phyloP scores from a whole-genome alignment of 2,329 filamentous ascomycete genomes.

The Diaporthe eres region DNA sequence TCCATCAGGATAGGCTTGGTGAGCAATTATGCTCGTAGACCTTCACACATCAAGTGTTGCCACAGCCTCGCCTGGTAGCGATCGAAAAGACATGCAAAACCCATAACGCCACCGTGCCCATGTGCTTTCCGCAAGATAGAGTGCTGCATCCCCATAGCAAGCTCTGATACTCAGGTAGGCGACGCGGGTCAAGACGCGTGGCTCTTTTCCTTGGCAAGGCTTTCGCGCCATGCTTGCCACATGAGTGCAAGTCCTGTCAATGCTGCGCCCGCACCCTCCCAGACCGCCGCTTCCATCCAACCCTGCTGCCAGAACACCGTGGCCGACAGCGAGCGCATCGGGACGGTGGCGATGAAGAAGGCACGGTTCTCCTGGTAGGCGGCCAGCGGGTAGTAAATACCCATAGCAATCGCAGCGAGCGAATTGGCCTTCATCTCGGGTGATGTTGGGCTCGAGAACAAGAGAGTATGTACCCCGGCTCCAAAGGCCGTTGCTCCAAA shows the following conservation, averaged over 20 bases:
- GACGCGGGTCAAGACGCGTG: conserved; percentile 2
- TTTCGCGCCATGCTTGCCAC: conserved; percentile 20
- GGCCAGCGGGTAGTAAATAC: conserved; percentile 51
- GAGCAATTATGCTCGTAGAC: neutral
- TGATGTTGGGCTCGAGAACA: neutral
- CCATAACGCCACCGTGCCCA: conserved; percentile 13
- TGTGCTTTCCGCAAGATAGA: neutral
- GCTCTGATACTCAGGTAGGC: neutral
- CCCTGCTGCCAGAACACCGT: conserved; percentile 48
- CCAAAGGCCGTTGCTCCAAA: conserved; percentile 26
- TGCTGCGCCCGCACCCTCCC: conserved; percentile 49
- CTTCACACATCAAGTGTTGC: neutral
- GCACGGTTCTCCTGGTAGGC: conserved; percentile 50
- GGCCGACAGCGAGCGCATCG: conserved; percentile 50
- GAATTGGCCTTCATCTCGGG: conserved; percentile 27
- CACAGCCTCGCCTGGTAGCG: neutral
- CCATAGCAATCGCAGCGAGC: conserved; percentile 51
- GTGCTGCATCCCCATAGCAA: neutral
- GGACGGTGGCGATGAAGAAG: conserved; percentile 50
- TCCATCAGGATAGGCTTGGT: neutral
- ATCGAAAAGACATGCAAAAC: neutral
- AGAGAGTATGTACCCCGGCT: conserved; percentile 10
- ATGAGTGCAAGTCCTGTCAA: conserved; percentile 41
- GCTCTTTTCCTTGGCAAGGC: conserved; percentile 13
- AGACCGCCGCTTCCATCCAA: conserved; percentile 47